These are phyloP conservation scores for Aspergillus arachidicola DNA, from an alignment of 2,329 filamentous ascomycete species.

Conservation along the genomic window DNA sequence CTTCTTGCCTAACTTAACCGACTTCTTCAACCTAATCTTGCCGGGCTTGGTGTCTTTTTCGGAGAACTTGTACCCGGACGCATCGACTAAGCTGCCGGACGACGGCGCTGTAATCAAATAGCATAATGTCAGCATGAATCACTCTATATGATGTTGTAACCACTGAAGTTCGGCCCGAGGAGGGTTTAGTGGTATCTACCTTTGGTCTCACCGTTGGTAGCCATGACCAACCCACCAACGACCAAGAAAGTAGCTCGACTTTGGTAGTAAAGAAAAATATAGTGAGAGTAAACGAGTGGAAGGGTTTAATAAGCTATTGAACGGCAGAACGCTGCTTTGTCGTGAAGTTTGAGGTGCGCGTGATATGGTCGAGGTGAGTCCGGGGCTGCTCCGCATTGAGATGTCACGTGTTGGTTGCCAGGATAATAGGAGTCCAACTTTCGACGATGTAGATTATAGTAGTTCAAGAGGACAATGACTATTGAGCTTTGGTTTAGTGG, in stretches of 20 bases:
- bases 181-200: slow-evolving; percentile 27
- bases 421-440: not conserved
- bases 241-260: not conserved
- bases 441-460: not conserved
- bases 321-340: not conserved
- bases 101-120: not conserved
- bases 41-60: slow-evolving; percentile 47
- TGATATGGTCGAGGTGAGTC: slow-evolving; percentile 1
- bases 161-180: not conserved
- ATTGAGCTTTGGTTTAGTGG: not conserved
- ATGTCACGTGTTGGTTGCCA: not conserved
- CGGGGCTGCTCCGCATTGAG: not conserved
- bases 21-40: slow-evolving; percentile 50
- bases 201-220: slow-evolving; percentile 40
- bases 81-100: slow-evolving; percentile 44
- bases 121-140: not conserved
- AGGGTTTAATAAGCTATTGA: not conserved
- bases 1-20: slow-evolving; percentile 29
- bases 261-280: not conserved
- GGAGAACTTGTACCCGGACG: slow-evolving; percentile 49
- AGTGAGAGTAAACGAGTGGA: not conserved
- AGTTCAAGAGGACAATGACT: not conserved
- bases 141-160: not conserved
- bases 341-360: not conserved
- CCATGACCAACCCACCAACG: slow-evolving; percentile 29